Evolutionary conservation across 108 stramenopile species (phyloP).

Genomic region (Mediolabrus comicus): DNA sequence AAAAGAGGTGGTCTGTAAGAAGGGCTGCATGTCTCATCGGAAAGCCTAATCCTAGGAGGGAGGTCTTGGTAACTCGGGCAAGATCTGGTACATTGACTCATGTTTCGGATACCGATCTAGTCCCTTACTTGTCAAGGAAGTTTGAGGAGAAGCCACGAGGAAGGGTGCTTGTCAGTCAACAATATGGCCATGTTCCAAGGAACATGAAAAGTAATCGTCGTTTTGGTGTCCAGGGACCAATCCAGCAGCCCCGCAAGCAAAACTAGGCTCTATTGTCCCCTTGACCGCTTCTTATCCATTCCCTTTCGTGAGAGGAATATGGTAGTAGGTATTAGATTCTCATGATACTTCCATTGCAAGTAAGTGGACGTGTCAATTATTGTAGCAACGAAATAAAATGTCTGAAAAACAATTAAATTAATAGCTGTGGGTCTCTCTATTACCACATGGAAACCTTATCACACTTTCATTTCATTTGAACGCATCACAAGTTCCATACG

Average conservation of each 20-base stretch:
- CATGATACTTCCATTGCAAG: too few species aligned
- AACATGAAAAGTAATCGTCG: constrained; percentile 22
- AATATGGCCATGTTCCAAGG: constrained; percentile 12
- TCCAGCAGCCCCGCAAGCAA: constrained; percentile 40
- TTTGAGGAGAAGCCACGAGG: constrained; percentile 23
- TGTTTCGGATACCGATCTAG: constrained; percentile 6
- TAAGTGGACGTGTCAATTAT: too few species aligned
- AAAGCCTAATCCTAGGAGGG: constrained; percentile 21
- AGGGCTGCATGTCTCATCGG: constrained; percentile 34
- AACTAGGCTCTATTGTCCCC: constrained; percentile 1
- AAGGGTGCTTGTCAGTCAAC: background rate
- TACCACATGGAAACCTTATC: too few species aligned
- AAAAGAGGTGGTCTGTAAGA: constrained; percentile 37
- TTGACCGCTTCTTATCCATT: background rate
- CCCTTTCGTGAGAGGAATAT: background rate
- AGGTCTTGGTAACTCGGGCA: background rate
- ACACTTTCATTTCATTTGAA: too few species aligned
- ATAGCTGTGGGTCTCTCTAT: too few species aligned
- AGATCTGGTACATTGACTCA: background rate
- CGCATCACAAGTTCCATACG: too few species aligned
- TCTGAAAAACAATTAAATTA: too few species aligned
- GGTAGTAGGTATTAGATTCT: too few species aligned
- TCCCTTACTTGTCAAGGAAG: constrained; percentile 6
- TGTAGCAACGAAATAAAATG: too few species aligned
- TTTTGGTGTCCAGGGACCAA: background rate